A percentile compares a stretch with the other conserved stretches of the same genome.
Conservation (phyloP, 768 basidiomycete species). For the Suillus subalutaceus region DNA sequence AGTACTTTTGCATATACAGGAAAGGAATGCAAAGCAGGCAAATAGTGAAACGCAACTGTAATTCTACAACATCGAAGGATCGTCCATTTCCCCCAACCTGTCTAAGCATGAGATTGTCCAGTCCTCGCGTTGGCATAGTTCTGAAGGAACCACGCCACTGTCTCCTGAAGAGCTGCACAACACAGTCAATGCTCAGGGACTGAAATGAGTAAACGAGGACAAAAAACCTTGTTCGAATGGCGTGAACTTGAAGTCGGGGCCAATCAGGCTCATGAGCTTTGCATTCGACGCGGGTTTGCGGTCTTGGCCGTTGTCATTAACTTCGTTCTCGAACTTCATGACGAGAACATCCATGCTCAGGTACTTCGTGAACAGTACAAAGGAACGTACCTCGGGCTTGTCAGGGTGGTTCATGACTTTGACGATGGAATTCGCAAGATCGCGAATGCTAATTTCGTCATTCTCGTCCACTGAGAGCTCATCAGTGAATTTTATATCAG, state of each 20-base stretch:
- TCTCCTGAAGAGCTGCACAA: conserved; percentile 68
- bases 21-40: background rate
- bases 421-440: conserved; percentile 90
- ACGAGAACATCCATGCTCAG: conserved; percentile 1
- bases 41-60: background rate
- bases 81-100: background rate
- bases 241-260: conserved; percentile 80
- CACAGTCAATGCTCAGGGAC: conserved; percentile 8
- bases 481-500: conserved; percentile 2
- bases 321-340: conserved; percentile 71
- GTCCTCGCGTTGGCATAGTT: conserved; percentile 78
- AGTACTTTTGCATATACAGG: background rate
- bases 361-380: background rate
- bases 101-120: conserved; percentile 35
- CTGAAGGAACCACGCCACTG: conserved; percentile 85
- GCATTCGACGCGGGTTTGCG: conserved; percentile 95
- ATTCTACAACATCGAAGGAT: background rate
- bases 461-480: conserved; percentile 75
- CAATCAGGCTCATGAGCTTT: conserved; percentile 77
- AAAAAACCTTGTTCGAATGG: conserved; percentile 80
- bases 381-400: conserved; percentile 58
- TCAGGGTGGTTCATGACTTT: conserved; percentile 79
- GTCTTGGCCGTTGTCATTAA: conserved; percentile 87
- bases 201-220: conserved; percentile 5
- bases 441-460: conserved; percentile 92